Evolutionary conservation across 441 rosid species (phyloP).

Genomic region (Mallotus japonicus): DNA sequence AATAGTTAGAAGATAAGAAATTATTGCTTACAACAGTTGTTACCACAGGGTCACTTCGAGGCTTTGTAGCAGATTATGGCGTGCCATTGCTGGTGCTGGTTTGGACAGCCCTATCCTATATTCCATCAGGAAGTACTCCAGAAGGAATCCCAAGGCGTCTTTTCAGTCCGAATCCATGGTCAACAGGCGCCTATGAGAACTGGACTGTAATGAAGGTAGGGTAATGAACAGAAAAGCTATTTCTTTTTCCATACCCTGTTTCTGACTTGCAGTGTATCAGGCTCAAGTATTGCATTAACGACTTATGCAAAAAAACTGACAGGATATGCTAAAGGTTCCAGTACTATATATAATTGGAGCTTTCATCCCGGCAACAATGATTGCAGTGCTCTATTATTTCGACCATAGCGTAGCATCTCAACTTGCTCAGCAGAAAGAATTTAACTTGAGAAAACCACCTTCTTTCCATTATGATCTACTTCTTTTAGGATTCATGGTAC

Average conservation of each 20-base stretch:
- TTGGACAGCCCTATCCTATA: conserved; percentile 72
- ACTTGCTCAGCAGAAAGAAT: conserved; percentile 72
- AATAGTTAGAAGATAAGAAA: not conserved
- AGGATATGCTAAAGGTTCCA: conserved; percentile 74
- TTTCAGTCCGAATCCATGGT: conserved; percentile 80
- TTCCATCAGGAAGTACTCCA: conserved; percentile 53
- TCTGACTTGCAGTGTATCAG: conserved; percentile 5
- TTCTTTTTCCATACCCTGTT: conserved; percentile 1
- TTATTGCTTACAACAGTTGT: not conserved
- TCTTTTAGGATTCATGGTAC: conserved; percentile 69
- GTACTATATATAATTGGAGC: conserved; percentile 68
- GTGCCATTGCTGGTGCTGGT: conserved; percentile 77
- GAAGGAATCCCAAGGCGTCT: conserved; percentile 74
- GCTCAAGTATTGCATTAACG: not conserved
- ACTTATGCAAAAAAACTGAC: conserved; percentile 11
- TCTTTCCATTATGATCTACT: conserved; percentile 76
- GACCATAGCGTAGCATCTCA: conserved; percentile 89
- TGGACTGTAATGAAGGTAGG: conserved; percentile 77
- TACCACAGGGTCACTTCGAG: conserved; percentile 55
- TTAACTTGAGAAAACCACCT: conserved; percentile 71
- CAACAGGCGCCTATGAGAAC: conserved; percentile 62
- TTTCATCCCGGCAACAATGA: conserved; percentile 80
- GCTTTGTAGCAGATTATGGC: conserved; percentile 72
- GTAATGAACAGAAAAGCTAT: not conserved
- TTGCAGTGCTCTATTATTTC: conserved; percentile 73